Evolutionary conservation across 805 yeast species (phyloP).

Genomic region (Lachancea thermotolerans): DNA sequence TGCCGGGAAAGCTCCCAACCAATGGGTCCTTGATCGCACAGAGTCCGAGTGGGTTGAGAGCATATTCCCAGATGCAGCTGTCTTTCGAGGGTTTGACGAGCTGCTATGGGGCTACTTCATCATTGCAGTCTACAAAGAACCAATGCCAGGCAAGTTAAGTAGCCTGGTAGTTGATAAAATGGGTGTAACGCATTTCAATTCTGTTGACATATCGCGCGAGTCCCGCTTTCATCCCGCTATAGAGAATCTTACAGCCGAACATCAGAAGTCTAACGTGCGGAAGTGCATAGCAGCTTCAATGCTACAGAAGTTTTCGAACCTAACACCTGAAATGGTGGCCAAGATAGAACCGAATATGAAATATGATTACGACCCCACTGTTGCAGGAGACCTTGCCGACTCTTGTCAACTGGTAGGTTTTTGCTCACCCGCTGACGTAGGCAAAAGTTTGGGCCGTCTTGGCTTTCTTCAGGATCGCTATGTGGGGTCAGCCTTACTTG

Average conservation of each 20-base stretch:
- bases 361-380: slow-evolving; percentile 67
- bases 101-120: slow-evolving; percentile 28
- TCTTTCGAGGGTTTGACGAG: slow-evolving; percentile 23
- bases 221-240: slow-evolving; percentile 79
- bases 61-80: slow-evolving; percentile 18
- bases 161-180: slow-evolving; percentile 53
- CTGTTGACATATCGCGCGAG: slow-evolving; percentile 48
- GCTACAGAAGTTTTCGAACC: slow-evolving; percentile 56
- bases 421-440: slow-evolving; percentile 48
- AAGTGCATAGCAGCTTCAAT: slow-evolving; percentile 70
- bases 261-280: slow-evolving; percentile 53
- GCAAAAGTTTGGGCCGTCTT: slow-evolving; percentile 45
- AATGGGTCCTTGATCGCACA: background rate
- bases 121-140: slow-evolving; percentile 18
- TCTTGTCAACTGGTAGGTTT: slow-evolving; percentile 46
- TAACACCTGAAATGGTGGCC: slow-evolving; percentile 32
- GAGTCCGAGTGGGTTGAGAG: slow-evolving; percentile 16
- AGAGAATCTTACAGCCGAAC: slow-evolving; percentile 49
- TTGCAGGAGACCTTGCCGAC: slow-evolving; percentile 76
- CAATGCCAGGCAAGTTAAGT: slow-evolving; percentile 37
- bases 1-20: background rate
- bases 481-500: slow-evolving; percentile 53
- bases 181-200: slow-evolving; percentile 56
- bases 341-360: slow-evolving; percentile 10
- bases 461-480: slow-evolving; percentile 50